phyloP scores from a whole-genome alignment of 495 filamentous ascomycete genomes.

The Penicillium cinerascens region DNA sequence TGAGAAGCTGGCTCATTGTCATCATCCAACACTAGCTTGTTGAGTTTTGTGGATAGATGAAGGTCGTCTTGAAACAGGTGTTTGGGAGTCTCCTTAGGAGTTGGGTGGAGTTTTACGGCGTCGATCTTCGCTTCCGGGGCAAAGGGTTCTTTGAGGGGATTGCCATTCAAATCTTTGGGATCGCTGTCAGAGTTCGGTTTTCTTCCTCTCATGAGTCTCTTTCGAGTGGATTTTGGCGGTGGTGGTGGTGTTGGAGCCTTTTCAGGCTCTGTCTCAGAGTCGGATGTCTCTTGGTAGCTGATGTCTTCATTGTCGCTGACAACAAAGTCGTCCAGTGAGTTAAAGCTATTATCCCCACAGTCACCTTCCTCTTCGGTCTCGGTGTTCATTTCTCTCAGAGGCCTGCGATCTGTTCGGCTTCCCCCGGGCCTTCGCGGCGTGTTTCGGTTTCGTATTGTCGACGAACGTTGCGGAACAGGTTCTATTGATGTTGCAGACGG shows the following conservation, averaged over 20 bases:
- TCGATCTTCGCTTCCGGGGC: conserved; percentile 19
- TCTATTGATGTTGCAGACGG: conserved; percentile 9
- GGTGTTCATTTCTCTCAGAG: conserved; percentile 14
- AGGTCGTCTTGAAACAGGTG: conserved; percentile 24
- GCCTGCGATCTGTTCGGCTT: conserved; percentile 7
- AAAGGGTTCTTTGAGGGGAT: conserved; percentile 13
- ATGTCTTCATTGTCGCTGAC: conserved; percentile 46
- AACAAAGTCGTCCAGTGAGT: conserved; percentile 44
- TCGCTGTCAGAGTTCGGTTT: conserved; percentile 23
- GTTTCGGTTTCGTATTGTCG: conserved; percentile 19
- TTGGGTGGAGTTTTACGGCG: conserved; percentile 13
- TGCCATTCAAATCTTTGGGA: conserved; percentile 8
- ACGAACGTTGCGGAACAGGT: conserved; percentile 18
- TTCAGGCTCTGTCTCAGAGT: conserved; percentile 32
- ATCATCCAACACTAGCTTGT: conserved; percentile 19
- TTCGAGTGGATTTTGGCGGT: conserved; percentile 24
- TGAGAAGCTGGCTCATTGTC: conserved; percentile 24
- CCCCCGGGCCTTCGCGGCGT: conserved; percentile 11
- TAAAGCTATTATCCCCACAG: conserved; percentile 28
- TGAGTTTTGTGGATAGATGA: conserved; percentile 23
- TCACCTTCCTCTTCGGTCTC: conserved; percentile 18
- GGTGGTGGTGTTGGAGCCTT: conserved; percentile 22
- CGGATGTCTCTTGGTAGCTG: conserved; percentile 38
- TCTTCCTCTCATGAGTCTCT: conserved; percentile 37
- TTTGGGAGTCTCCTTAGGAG: conserved; percentile 11